Percentiles rank a stretch among this genome's conserved stretches.
Conservation (phyloP, 2,329 filamentous ascomycete genomes). For the Apiospora koreana region DNA sequence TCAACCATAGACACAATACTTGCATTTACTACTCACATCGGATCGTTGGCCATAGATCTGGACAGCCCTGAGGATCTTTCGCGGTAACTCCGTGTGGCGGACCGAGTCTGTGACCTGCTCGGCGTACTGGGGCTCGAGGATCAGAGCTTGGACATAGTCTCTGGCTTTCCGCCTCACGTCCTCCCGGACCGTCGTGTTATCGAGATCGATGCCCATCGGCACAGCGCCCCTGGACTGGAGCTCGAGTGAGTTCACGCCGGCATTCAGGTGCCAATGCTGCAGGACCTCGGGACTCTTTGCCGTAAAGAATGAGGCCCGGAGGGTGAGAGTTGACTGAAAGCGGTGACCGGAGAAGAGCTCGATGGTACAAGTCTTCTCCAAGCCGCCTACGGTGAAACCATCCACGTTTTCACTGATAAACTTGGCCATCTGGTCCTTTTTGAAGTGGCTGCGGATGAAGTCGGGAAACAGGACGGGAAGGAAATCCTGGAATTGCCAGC, state of each 20-base stretch:
- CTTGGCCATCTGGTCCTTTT: slow-evolving; percentile 47
- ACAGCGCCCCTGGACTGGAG: slow-evolving; percentile 44
- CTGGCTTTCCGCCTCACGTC: slow-evolving; percentile 47
- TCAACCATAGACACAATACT: not conserved
- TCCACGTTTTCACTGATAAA: slow-evolving; percentile 53
- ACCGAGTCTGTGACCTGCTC: slow-evolving; percentile 52
- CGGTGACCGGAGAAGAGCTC: slow-evolving; percentile 49
- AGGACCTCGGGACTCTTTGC: slow-evolving; percentile 48
- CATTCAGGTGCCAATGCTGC: slow-evolving; percentile 52
- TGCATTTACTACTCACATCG: slow-evolving; percentile 35
- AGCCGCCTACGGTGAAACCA: slow-evolving; percentile 43
- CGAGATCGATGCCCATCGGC: slow-evolving; percentile 52
- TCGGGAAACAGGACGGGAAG: slow-evolving; percentile 52
- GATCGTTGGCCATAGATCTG: slow-evolving; percentile 49
- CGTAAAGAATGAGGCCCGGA: slow-evolving; percentile 55
- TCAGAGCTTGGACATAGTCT: slow-evolving; percentile 50
- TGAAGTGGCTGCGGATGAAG: slow-evolving; percentile 53
- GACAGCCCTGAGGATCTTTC: slow-evolving; percentile 47
- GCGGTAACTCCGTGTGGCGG: slow-evolving; percentile 46
- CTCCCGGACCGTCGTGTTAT: slow-evolving; percentile 42
- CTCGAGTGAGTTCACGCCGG: slow-evolving; percentile 38
- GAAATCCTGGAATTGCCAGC: slow-evolving; percentile 62
- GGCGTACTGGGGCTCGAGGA: slow-evolving; percentile 48
- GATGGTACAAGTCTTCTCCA: slow-evolving; percentile 43
- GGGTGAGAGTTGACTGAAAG: slow-evolving; percentile 46